A percentile compares a stretch with the other conserved stretches of the same genome.
Conservation (phyloP, 306 rosid genomes). For the Canavalia ensiformis region DNA sequence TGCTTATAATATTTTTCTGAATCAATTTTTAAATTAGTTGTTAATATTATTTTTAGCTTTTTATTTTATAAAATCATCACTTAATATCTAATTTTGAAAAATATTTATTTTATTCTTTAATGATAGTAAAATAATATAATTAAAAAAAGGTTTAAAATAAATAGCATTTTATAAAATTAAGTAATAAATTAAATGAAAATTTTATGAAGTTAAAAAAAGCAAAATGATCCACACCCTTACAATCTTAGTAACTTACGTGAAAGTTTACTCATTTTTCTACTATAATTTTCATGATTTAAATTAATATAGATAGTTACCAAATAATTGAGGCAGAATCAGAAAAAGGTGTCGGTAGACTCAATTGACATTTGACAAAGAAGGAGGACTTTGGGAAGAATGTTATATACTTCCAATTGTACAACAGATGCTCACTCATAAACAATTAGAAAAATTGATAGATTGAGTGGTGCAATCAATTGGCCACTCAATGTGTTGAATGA, state of each 20-base stretch:
- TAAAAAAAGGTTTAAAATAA: background rate
- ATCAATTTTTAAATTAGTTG: background rate
- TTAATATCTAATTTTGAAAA: background rate
- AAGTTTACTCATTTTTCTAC: background rate
- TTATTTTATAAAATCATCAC: too few relatives aligned
- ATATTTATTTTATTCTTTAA: background rate
- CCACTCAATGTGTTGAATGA: slow-evolving; percentile 11
- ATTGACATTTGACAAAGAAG: slow-evolving; percentile 34
- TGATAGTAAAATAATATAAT: background rate
- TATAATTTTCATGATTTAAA: background rate
- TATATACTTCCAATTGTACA: background rate
- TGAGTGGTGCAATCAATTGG: slow-evolving; percentile 22
- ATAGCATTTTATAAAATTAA: background rate
- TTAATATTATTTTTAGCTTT: background rate
- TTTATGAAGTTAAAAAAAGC: too few relatives aligned
- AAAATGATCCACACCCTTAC: too few relatives aligned
- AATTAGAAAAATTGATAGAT: slow-evolving; percentile 6
- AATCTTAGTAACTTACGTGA: too few relatives aligned
- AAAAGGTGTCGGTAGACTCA: background rate
- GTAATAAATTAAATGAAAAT: background rate
- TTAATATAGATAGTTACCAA: background rate
- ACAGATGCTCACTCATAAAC: background rate
- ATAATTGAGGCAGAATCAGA: background rate
- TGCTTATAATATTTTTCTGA: background rate
- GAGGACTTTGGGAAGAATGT: slow-evolving; percentile 1